phyloP scores from a whole-genome alignment of 768 basidiomycete genomes.

The Lactarius vividus region DNA sequence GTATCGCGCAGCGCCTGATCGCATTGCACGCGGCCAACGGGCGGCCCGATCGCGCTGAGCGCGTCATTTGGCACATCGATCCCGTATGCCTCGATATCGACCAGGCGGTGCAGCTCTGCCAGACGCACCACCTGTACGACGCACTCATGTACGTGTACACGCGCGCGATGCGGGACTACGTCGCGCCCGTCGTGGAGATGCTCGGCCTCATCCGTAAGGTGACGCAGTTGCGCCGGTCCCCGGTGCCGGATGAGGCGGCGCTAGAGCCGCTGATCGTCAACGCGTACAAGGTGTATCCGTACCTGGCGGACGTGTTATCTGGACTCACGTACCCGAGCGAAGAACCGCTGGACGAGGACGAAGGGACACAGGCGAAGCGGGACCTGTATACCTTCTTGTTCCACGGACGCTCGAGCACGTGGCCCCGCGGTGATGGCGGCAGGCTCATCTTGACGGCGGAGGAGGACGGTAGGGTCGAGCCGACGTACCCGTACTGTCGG shows the following conservation, averaged over 20 bases:
- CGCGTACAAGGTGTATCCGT: conserved; percentile 91
- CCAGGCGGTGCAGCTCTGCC: conserved; percentile 85
- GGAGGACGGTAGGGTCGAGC: conserved; percentile 71
- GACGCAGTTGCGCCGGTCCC: conserved; percentile 47
- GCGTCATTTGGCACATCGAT: conserved; percentile 94
- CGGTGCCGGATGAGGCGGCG: conserved; percentile 35
- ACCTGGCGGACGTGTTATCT: conserved; percentile 74
- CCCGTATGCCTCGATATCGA: conserved; percentile 89
- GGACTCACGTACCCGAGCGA: conserved; percentile 88
- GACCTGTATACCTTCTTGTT: conserved; percentile 83
- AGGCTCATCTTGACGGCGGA: conserved; percentile 72
- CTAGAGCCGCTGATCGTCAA: conserved; percentile 63
- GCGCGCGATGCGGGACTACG: conserved; percentile 81
- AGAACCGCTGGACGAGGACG: conserved; percentile 60
- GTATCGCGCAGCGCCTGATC: conserved; percentile 82
- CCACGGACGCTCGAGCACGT: conserved; percentile 71
- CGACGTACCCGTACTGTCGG: conserved; percentile 87
- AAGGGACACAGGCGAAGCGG: conserved; percentile 65
- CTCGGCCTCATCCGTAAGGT: conserved; percentile 72
- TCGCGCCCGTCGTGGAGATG: conserved; percentile 84
- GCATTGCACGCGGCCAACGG: conserved; percentile 69
- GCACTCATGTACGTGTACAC: conserved; percentile 94
- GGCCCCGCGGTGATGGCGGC: conserved; percentile 73
- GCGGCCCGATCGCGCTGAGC: conserved; percentile 75
- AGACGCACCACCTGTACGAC: conserved; percentile 81